phyloP scores from a whole-genome alignment of 164 flowering plant genomes.

The Brasenia schreberi region DNA sequence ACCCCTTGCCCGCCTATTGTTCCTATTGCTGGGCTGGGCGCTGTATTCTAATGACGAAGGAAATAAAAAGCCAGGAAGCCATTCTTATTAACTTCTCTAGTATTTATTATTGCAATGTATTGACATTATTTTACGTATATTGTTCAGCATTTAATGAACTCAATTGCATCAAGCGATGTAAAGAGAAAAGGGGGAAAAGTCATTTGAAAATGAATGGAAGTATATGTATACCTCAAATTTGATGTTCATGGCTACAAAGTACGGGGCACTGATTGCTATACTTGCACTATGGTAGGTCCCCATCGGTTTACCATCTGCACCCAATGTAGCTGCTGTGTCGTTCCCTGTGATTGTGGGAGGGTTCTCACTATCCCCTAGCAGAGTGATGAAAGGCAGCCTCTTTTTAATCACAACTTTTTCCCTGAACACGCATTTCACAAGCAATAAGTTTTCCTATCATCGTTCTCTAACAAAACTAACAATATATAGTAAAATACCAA shows the following conservation, averaged over 20 bases:
- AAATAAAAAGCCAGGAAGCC: too few relatives aligned
- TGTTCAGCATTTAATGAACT: too few relatives aligned
- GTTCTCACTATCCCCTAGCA: constrained; percentile 34
- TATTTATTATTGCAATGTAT: too few relatives aligned
- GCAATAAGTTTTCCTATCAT: too few relatives aligned
- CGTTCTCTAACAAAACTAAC: too few relatives aligned
- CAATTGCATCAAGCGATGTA: too few relatives aligned
- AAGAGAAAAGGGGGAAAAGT: too few relatives aligned
- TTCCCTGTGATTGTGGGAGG: constrained; percentile 60
- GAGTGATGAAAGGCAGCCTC: constrained; percentile 35
- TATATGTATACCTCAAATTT: constrained; percentile 40
- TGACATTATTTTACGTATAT: too few relatives aligned
- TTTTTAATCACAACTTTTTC: constrained; percentile 45
- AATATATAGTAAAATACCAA: too few relatives aligned
- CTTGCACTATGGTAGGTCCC: constrained; percentile 54
- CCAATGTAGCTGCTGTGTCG: constrained; percentile 38
- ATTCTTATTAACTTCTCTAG: too few relatives aligned
- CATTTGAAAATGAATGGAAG: too few relatives aligned
- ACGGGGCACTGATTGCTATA: constrained; percentile 44
- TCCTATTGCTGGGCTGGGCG: constrained; percentile 31
- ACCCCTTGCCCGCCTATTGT: constrained; percentile 64
- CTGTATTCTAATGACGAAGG: constrained; percentile 43
- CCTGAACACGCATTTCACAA: constrained; percentile 15
- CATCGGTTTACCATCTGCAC: constrained; percentile 32
- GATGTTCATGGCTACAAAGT: constrained; percentile 54